Base-by-base conservation (phyloP, 768 basidiomycete species). In the Boletus rufocinnamomeus region DNA sequence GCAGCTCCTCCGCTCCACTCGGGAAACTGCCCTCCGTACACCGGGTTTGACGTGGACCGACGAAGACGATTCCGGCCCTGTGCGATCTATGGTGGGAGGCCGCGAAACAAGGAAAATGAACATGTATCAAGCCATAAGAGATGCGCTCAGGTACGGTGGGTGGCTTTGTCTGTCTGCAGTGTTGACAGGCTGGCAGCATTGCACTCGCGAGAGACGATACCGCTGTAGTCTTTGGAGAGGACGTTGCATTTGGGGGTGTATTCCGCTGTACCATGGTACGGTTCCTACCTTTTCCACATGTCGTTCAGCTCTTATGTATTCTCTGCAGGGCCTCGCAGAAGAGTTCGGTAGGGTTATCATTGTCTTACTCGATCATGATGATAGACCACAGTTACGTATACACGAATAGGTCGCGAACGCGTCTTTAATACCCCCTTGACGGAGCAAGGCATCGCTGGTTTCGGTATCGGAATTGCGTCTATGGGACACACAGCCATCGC, bases 401-500 rank as follows among this genome's bases (percentile, higher is more conserved):
- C 50, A 50, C 50, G 55, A 13, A 23, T 65, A 94, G 92, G 93
- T 25, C 84, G 86, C 49, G 93, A 96, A 71, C 86, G 95, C 44
- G 93, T 98, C 47, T 97, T 98, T 74, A 97, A 98, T 72, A 98
- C 95, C 0, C 95, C 95, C 4, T 72, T 97, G 53, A 92, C 91
- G 2, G 93, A 94, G 66, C 93, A 94, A 74, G 95, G 95, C 10
- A 96, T 98, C 57, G 94, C 91, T 34, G 95, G 95, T 17, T 97
- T 97, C 67, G 95, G 91, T 3, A 91, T 97, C 49, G 95, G 95
- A 16, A 73, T 95, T 58, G 93, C 95, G 0, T 77, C 88, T 11
- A 96, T 97, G 89, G 95, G 95, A 1, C 94, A 94, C 59, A 93
- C 91, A 4, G 92, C 94, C 4, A 95, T 98, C 55, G 95, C 93